These are phyloP conservation scores for Ophiocordyceps camponoti-leonardi DNA, from an alignment of 2,329 filamentous ascomycete genomes.

Conservation along the genomic window DNA sequence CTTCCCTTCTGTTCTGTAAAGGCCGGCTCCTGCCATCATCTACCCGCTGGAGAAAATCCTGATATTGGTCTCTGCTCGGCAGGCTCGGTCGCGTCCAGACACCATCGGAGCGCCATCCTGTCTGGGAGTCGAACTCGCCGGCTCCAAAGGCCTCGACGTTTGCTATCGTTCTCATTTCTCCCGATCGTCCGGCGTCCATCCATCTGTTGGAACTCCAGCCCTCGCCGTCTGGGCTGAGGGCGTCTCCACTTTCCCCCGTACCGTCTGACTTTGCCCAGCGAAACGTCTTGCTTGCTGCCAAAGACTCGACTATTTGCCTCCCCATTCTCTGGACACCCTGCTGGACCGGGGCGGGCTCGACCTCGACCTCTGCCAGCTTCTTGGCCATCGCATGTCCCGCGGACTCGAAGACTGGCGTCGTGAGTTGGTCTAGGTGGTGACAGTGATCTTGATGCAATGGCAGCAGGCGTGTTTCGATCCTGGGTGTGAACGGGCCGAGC, in stretches of 20 bases:
- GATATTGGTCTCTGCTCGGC: too few relatives aligned
- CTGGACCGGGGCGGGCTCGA: too few relatives aligned
- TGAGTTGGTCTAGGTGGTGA: not conserved
- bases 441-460: not conserved
- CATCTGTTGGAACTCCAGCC: not conserved
- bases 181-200: not conserved
- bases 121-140: not conserved
- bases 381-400: not conserved
- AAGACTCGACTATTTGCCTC: not conserved
- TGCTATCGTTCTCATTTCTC: not conserved
- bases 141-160: not conserved
- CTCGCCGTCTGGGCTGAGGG: not conserved
- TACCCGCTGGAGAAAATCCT: too few relatives aligned
- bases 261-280: not conserved
- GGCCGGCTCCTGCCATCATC: too few relatives aligned
- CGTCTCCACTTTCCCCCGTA: not conserved
- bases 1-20: too few relatives aligned
- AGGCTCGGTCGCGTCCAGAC: not conserved
- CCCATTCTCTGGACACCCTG: too few relatives aligned
- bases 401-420: not conserved
- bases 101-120: not conserved
- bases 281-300: not conserved
- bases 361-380: not conserved
- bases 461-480: not conserved
- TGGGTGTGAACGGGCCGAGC: not conserved